A percentile compares a stretch with the other conserved stretches of the same genome.
phyloP scores from a whole-genome alignment of 164 flowering plant species.

The Cinnamomum micranthum region DNA sequence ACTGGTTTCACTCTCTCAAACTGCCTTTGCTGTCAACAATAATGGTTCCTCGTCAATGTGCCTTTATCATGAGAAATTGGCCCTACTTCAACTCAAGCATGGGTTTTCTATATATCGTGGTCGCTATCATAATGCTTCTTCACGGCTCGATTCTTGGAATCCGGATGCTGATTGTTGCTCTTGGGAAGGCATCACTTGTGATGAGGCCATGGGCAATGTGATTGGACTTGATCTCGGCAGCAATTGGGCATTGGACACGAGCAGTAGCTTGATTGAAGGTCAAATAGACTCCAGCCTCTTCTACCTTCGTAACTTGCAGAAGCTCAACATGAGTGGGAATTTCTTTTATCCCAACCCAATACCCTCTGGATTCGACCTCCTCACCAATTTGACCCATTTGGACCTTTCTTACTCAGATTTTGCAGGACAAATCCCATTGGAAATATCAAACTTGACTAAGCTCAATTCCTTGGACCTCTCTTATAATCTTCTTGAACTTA shows the following conservation, averaged over 20 bases:
- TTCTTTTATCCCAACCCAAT: too few relatives aligned
- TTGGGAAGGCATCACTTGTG: slow-evolving; percentile 38
- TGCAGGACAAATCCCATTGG: too few relatives aligned
- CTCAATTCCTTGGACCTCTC: too few relatives aligned
- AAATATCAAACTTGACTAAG: too few relatives aligned
- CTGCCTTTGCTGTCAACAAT: not conserved
- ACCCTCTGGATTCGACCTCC: not conserved
- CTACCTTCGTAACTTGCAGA: not conserved
- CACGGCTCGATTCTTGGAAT: slow-evolving; percentile 30
- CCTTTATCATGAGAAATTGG: not conserved
- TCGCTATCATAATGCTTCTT: not conserved
- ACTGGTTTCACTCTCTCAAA: not conserved
- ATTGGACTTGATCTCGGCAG: slow-evolving; percentile 22
- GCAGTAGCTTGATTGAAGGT: slow-evolving; percentile 21
- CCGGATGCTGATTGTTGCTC: slow-evolving; percentile 23
- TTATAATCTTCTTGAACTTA: slow-evolving; percentile 1
- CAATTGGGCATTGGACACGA: too few relatives aligned
- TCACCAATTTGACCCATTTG: slow-evolving; percentile 24
- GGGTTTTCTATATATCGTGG: not conserved
- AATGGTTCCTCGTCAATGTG: not conserved
- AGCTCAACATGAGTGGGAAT: too few relatives aligned
- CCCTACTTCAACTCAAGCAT: not conserved
- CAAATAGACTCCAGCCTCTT: not conserved
- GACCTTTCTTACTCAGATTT: slow-evolving; percentile 11
- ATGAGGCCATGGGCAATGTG: slow-evolving; percentile 24